Evolutionary conservation across 2,329 filamentous ascomycete species (phyloP), one percentile per base, ranked within the genome.

Genomic region (Thelonectria rubi): DNA sequence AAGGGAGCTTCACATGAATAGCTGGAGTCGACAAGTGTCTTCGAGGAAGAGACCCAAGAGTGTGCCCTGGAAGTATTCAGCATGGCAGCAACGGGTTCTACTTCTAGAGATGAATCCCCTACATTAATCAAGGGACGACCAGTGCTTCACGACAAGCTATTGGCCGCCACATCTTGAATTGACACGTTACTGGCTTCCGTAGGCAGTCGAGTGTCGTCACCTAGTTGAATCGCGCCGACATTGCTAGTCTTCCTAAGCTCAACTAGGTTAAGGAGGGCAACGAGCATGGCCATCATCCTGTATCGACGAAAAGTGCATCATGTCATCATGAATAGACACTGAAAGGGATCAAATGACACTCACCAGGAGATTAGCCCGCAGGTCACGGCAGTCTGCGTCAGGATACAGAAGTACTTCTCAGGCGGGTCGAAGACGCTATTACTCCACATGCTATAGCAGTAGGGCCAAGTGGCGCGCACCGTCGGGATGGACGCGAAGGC

Each of bases 331-430:
- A 26, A 37, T 18, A 20, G 15, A 17, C 10, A 49, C 30, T 9
- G 24, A 5, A 34, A 49, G 15, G 17, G 30, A 45, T 48, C 1
- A n/a, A 34, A 48, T 15, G 14, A 17, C 24, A 53, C 55, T 47
- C 14, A 58, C 55, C 55, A 53, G n/a, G 55, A n/a, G 3, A 58
- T 58, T 30, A 58, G 26, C 12, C 55, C 55, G 20, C 40, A 58
- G 14, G 48, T 58, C 14, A 53, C 42, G 3, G 40, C 55, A 21
- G 20, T 58, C 48, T 58, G 55, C 42, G 55, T 58, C 12, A 58
- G 10, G 9, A 58, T 53, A 21, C 55, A 58, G 26, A 53, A 58
- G 30, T 58, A 53, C 10, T 53, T 53, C 48, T 58, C 55, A 2
- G 55, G 40, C 1, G 55, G 30, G 2, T 53, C 55, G 5, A 52